phyloP scores from a whole-genome alignment of 2,329 filamentous ascomycete species.

The Xylaria hypoxylon region DNA sequence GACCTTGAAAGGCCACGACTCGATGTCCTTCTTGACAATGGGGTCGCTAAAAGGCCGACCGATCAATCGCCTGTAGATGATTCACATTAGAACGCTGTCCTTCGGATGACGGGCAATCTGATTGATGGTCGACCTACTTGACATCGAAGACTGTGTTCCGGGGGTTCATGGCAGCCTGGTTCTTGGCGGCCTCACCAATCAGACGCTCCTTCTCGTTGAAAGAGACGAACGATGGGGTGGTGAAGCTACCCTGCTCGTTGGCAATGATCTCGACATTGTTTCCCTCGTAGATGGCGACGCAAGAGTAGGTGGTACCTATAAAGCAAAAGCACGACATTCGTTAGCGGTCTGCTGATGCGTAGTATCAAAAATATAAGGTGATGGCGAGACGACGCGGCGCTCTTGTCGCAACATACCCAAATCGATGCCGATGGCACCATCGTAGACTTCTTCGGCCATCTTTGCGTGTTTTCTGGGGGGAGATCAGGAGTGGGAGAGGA shows the following conservation, averaged over 20 bases:
- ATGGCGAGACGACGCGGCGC: background rate
- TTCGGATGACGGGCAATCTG: background rate
- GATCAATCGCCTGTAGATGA: constrained; percentile 83
- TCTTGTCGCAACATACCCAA: constrained; percentile 75
- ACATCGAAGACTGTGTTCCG: constrained; percentile 98
- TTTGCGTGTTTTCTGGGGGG: constrained; percentile 46
- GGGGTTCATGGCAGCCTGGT: constrained; percentile 99
- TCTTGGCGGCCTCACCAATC: constrained; percentile 99
- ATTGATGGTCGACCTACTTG: constrained; percentile 74
- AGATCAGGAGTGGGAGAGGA: constrained; percentile 32
- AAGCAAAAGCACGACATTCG: constrained; percentile 24
- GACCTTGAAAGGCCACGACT: constrained; percentile 99
- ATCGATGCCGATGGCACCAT: constrained; percentile 99
- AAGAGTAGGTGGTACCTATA: constrained; percentile 98
- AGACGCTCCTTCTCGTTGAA: constrained; percentile 99
- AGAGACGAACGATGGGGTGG: constrained; percentile 98
- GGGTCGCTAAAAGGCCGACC: constrained; percentile 95
- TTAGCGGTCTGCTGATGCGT: constrained; percentile 10
- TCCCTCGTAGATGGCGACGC: constrained; percentile 99
- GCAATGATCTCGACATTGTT: constrained; percentile 99
- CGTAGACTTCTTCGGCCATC: constrained; percentile 98
- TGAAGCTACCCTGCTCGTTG: constrained; percentile 99
- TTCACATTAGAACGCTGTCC: constrained; percentile 17
- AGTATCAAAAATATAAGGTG: too few species aligned
- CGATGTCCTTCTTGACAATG: constrained; percentile 97